Evolutionary conservation across 2,329 filamentous ascomycete species (phyloP), one percentile per base, ranked within the genome.

Genomic region (Corynespora cassiicola): DNA sequence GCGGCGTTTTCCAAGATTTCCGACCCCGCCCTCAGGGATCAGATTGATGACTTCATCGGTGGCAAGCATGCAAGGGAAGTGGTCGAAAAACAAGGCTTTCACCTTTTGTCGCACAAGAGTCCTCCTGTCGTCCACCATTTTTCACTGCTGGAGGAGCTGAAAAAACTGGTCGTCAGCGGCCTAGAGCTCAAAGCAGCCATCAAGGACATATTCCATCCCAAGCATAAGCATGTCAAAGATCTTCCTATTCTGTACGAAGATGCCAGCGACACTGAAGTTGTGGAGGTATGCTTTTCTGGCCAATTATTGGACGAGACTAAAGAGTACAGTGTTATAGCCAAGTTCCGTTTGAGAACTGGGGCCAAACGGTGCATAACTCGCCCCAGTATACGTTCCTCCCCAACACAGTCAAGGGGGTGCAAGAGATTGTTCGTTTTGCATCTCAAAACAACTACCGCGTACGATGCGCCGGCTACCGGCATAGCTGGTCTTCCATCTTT

Each of bases 401-500:
- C 2, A 68, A 55, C 10, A 74, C 69, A 0, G 59, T 71, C 5
- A 54, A 63, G 7, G 73, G 70, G 4, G 49, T 75, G 4, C 65
- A 72, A 22, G 69, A 70, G 20, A 58, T 75, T 20, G 65, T 75
- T 22, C 59, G 56, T 21, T 72, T 58, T 40, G 69, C 71, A 0
- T 63, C 62, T 20, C 32, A 36, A 3, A 53, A 68, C 17, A 53
- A 61, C 2, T 60, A 69, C 43, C 58, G 69, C 5, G 68, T 75
- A 11, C 62, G 73, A 19, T 71, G 68, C 22, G 61, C 64, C 3
- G 73, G 72, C 1, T 76, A 73, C 39, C 61, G 73, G 5, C 73
- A 76, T 42, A 72, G 68, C 6, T 75, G 73, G 71, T 58, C 65
- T 5, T 55, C 66, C 6, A 66, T 72, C 14, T 75, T 73, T 42